A percentile compares a stretch with the other conserved stretches of the same genome.
Evolutionary conservation across 2,329 filamentous ascomycete species (phyloP).

Genomic region (Zymoseptoria passerinii): DNA sequence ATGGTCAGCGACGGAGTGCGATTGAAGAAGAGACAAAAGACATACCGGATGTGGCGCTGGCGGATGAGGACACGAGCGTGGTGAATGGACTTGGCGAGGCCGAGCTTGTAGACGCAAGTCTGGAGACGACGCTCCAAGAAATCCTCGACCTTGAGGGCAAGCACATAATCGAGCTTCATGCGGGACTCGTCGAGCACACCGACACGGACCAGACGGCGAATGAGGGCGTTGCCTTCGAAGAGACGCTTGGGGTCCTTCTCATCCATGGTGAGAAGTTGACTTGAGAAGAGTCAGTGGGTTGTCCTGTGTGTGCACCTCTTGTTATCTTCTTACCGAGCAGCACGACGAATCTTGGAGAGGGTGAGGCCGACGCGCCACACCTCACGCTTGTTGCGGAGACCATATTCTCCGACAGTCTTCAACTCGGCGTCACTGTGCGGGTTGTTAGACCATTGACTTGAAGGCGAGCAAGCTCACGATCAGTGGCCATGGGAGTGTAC

Average conservation of each 20-base stretch:
- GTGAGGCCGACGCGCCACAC: slow-evolving; percentile 99
- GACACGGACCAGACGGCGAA: slow-evolving; percentile 98
- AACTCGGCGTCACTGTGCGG: slow-evolving; percentile 87
- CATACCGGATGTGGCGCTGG: slow-evolving; percentile 90
- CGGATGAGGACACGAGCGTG: slow-evolving; percentile 99
- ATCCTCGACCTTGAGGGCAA: slow-evolving; percentile 98
- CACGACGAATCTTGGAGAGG: slow-evolving; percentile 99
- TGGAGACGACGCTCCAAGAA: slow-evolving; percentile 99
- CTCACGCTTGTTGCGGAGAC: slow-evolving; percentile 99
- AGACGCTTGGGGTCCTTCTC: slow-evolving; percentile 99
- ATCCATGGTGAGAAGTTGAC: slow-evolving; percentile 99
- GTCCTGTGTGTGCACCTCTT: background rate
- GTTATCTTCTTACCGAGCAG: slow-evolving; percentile 75
- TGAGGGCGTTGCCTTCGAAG: slow-evolving; percentile 99
- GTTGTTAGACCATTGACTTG: slow-evolving; percentile 77
- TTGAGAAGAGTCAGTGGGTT: slow-evolving; percentile 35
- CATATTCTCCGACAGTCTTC: slow-evolving; percentile 99
- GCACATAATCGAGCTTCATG: slow-evolving; percentile 99
- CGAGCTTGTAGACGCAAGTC: slow-evolving; percentile 99
- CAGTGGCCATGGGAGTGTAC: slow-evolving; percentile 84
- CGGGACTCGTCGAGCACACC: slow-evolving; percentile 99
- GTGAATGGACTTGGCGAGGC: slow-evolving; percentile 99
- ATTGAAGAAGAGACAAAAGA: background rate
- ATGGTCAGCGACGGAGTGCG: slow-evolving; percentile 17
- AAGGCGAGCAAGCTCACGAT: slow-evolving; percentile 95